phyloP scores from a whole-genome alignment of 106 monocot genomes.

The Agapanthus africanus region DNA sequence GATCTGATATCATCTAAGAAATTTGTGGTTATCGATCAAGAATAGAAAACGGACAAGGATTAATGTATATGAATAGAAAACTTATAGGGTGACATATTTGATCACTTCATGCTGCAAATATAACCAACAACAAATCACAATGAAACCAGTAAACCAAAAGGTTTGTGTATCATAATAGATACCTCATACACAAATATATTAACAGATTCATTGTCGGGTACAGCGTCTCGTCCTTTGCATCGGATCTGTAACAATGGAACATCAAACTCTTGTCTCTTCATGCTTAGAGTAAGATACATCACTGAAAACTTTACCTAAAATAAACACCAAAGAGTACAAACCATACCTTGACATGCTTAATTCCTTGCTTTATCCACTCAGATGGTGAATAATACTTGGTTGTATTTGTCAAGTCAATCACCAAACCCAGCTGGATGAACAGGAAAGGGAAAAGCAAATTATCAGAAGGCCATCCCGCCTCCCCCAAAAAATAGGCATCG shows the following conservation, averaged over 20 bases:
- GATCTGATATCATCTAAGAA: no score
- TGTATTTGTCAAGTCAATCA: constrained; percentile 95
- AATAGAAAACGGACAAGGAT: no score
- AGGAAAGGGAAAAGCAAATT: background rate
- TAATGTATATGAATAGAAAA: no score
- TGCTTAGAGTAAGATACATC: background rate
- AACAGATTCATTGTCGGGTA: constrained; percentile 87
- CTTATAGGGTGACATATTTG: no score
- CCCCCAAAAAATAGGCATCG: no score
- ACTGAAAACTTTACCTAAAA: background rate
- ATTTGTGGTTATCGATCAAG: no score
- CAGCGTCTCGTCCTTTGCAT: constrained; percentile 91
- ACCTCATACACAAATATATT: constrained; percentile 80
- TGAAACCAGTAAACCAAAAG: background rate
- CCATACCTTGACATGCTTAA: constrained; percentile 80
- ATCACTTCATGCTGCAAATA: no score
- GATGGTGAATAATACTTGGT: constrained; percentile 66
- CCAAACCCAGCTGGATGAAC: constrained; percentile 69
- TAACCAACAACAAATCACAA: no score
- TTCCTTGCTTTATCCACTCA: constrained; percentile 81
- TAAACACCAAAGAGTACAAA: background rate
- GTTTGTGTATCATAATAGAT: background rate
- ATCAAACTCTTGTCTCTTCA: background rate
- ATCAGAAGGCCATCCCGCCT: no score
- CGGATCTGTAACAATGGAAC: constrained; percentile 46